Evolutionary conservation across 305 asterid species (phyloP).

Genomic region (Fraxinus xanthoxyloides): DNA sequence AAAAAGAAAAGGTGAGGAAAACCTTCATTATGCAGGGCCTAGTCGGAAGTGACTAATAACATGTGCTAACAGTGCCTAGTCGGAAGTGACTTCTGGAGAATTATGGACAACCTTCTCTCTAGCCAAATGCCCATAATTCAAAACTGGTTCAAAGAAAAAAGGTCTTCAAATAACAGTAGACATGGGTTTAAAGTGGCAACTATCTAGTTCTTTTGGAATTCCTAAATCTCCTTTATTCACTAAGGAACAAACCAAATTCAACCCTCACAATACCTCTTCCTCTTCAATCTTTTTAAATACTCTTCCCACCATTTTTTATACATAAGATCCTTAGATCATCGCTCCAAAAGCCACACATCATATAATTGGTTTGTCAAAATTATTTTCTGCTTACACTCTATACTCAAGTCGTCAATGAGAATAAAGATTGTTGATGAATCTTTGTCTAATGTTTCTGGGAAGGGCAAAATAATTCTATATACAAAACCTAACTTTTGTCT

Average conservation of each 20-base stretch:
- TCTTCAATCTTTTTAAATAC: background rate
- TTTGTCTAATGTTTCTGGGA: background rate
- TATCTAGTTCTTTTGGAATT: background rate
- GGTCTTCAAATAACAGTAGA: background rate
- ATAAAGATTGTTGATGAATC: background rate
- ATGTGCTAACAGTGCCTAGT: background rate
- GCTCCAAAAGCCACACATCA: background rate
- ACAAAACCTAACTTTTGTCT: background rate
- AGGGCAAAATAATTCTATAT: background rate
- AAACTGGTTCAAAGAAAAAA: background rate
- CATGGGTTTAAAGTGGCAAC: background rate
- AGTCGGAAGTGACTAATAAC: background rate
- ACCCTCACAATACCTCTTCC: background rate
- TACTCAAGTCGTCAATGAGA: background rate
- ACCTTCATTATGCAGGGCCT: background rate
- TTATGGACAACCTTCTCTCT: background rate
- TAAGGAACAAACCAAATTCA: background rate
- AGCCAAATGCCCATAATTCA: background rate
- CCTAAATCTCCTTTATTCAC: background rate
- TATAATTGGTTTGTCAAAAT: background rate
- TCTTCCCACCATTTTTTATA: background rate
- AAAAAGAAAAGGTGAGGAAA: background rate
- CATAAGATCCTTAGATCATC: background rate
- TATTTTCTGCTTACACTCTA: background rate
- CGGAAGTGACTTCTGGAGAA: background rate